These are phyloP conservation scores for Gautieria morchelliformis DNA, from an alignment of 768 basidiomycete species.

Conservation along the genomic window DNA sequence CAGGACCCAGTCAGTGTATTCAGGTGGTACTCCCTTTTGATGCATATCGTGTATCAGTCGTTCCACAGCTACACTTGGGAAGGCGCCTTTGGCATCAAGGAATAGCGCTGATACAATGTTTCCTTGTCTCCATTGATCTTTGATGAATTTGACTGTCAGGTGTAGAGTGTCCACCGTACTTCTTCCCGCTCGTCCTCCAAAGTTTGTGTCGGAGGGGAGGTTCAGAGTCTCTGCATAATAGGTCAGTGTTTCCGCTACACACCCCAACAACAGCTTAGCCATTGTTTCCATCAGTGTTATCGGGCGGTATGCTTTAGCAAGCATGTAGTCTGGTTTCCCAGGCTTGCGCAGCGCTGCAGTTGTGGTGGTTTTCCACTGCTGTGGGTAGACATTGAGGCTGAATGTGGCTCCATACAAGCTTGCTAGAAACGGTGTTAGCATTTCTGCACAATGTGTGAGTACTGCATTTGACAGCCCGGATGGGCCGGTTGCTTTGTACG, in stretches of 20 bases:
- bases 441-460: background rate
- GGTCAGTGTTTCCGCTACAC: too few relatives aligned
- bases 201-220: slow-evolving; percentile 21
- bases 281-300: slow-evolving; percentile 18
- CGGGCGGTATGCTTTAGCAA: slow-evolving; percentile 17
- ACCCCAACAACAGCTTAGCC: slow-evolving; percentile 14
- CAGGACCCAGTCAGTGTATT: slow-evolving; percentile 3
- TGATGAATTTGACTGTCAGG: slow-evolving; percentile 23
- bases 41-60: slow-evolving; percentile 11
- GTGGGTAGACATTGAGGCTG: slow-evolving; percentile 6
- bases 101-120: too few relatives aligned
- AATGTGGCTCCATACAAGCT: slow-evolving; percentile 1
- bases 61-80: slow-evolving; percentile 16
- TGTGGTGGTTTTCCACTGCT: too few relatives aligned
- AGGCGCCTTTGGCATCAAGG: slow-evolving; percentile 23
- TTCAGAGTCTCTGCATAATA: too few relatives aligned
- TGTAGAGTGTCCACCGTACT: slow-evolving; percentile 22
- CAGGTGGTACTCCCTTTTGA: background rate
- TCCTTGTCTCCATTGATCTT: slow-evolving; percentile 22
- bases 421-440: background rate
- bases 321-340: too few relatives aligned
- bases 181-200: slow-evolving; percentile 22
- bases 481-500: background rate
- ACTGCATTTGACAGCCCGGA: slow-evolving; percentile 1
- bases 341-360: too few relatives aligned